Base-by-base conservation (phyloP, 179 eudicot species). In the Camellia oleifera region DNA sequence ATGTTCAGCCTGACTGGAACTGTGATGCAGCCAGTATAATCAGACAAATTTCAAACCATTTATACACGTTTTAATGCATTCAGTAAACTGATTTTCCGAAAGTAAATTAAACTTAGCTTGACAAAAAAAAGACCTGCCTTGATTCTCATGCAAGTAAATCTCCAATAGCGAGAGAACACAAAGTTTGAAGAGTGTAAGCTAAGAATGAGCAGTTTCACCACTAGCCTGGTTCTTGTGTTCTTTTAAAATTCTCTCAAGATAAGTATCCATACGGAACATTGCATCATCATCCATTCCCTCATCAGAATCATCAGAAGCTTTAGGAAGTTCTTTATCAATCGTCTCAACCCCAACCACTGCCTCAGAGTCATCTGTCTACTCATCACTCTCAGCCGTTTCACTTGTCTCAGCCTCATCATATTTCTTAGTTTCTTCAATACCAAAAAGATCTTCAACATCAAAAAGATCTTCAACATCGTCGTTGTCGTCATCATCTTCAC, bases 241-340 rank as follows among this genome's bases (percentile, higher is more conserved):
- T 83, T 90, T 92, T 60, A 94, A 89, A 58, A 94, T 92, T 78
- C 80, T 89, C 7, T 90, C 90, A 67, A 94, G 88, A 71, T 88
- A 87, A 20, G 87, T 82, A 84, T 95, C 99, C 94, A 95, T 90
- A 44, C 97, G 86, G 77, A 95, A 95, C 99, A 95, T 95, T 26
- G 94, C 98, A 75, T 94, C 99, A 82, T 95, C 99, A 83, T 95
- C 99, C 98, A 93, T 87, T 67, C 91, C 97, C 18, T 87, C 94
- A 81, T 92, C 99, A 74, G 94, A 92, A 75, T 92, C 97, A 79
- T 89, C 90, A 61, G 92, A 89, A 77, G 81, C 87, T 76, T 90
- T 93, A 52, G 88, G 82, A 82, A 72, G 78, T 76, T 90, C 89
- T 71, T 86, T 85, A 32, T 72, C 87, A 14, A 78, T 80, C 26